Evolutionary conservation across 106 monocot species (phyloP).

Genomic region (Gastrodia elata): DNA sequence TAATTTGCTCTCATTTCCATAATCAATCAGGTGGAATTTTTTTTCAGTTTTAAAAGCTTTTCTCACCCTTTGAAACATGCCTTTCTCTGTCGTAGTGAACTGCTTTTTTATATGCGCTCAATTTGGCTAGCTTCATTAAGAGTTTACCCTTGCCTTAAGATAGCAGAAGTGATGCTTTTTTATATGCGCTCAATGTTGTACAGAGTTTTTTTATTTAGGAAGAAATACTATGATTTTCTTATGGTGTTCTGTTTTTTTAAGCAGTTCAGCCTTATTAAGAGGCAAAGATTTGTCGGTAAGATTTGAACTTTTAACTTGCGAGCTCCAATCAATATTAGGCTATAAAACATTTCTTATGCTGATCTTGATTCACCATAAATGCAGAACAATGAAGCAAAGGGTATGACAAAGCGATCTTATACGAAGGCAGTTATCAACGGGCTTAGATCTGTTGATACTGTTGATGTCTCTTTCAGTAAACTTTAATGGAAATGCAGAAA

Average conservation of each 20-base stretch:
- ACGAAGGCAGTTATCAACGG: conserved; percentile 86
- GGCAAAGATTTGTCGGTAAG: no score
- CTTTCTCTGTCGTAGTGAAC: background rate
- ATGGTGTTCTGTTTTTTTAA: no score
- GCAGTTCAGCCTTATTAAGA: no score
- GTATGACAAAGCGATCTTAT: conserved; percentile 89
- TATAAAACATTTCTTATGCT: no score
- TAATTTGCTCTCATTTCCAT: background rate
- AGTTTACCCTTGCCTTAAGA: background rate
- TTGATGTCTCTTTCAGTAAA: conserved; percentile 48
- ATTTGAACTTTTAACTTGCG: no score
- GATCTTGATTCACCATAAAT: conserved; percentile 8
- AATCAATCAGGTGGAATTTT: background rate
- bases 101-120: background rate
- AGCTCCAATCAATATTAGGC: no score
- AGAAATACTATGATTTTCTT: background rate
- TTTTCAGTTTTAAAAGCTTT: no score
- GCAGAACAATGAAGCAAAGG: conserved; percentile 81
- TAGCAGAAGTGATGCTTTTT: background rate
- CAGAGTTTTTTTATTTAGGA: background rate
- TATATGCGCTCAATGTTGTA: no score
- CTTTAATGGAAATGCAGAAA: conserved; percentile 16
- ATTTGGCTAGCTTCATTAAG: background rate
- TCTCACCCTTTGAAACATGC: background rate
- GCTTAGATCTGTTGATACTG: conserved; percentile 47